Conservation (phyloP, 345 rosid species). For the Euclidium syriacum region DNA sequence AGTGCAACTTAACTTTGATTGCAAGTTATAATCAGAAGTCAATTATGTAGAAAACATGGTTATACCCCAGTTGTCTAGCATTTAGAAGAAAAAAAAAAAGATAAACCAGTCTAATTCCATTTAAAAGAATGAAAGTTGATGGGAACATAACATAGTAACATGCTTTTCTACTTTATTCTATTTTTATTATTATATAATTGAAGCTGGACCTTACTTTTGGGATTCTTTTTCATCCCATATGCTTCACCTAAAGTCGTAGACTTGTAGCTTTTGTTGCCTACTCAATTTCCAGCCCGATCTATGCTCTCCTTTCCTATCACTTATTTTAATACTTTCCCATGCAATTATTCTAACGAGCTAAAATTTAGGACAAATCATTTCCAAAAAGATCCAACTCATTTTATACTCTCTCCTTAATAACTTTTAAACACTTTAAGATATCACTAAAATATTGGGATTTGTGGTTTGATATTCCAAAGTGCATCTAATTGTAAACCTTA, state of each 20-base stretch:
- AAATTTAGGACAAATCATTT: background rate
- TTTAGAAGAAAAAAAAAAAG: background rate
- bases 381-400: background rate
- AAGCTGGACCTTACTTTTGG: slow-evolving; percentile 10
- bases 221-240: slow-evolving; percentile 13
- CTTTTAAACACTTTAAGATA: background rate
- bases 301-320: background rate
- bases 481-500: background rate
- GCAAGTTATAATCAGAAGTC: no score
- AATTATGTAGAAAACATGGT: no score
- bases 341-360: background rate
- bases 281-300: background rate
- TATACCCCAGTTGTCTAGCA: background rate
- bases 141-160: slow-evolving; percentile 26
- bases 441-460: background rate
- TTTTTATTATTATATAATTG: background rate
- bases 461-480: background rate
- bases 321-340: background rate
- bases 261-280: slow-evolving; percentile 7
- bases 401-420: background rate
- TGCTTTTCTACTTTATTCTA: slow-evolving; percentile 3
- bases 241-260: slow-evolving; percentile 21
- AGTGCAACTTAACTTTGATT: no score
- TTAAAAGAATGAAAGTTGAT: background rate
- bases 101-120: background rate